Conservation (phyloP, 371 early-diverging fungal genomes). For the Lichtheimia ramosa region DNA sequence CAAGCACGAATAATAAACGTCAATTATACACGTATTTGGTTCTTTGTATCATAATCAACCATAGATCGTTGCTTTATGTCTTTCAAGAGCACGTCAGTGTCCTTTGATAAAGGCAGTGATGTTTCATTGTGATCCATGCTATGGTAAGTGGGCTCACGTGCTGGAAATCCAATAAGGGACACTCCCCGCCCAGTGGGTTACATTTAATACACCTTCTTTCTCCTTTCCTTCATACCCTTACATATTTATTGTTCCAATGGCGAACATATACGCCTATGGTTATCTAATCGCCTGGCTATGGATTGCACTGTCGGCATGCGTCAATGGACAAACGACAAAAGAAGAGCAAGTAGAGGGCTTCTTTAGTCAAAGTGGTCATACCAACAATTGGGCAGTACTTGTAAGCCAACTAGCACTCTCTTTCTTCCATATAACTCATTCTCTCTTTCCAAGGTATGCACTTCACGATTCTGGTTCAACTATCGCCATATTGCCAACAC, state of each 20-base stretch:
- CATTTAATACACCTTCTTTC: background rate
- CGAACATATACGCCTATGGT: background rate
- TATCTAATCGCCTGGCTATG: background rate
- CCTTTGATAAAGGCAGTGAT: background rate
- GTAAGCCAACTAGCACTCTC: slow-evolving; percentile 29
- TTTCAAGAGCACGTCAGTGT: too few relatives aligned
- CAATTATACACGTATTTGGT: too few relatives aligned
- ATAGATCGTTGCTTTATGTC: too few relatives aligned
- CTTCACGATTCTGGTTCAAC: slow-evolving; percentile 98
- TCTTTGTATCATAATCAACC: too few relatives aligned
- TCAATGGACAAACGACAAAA: background rate
- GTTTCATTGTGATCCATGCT: background rate
- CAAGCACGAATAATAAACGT: too few relatives aligned
- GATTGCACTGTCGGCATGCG: background rate
- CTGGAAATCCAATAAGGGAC: too few relatives aligned
- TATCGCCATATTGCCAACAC: slow-evolving; percentile 96
- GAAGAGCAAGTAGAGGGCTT: slow-evolving; percentile 44
- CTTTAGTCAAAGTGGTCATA: slow-evolving; percentile 68
- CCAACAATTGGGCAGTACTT: slow-evolving; percentile 98
- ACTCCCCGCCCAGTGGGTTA: too few relatives aligned
- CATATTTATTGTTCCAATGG: background rate
- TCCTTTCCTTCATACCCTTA: background rate
- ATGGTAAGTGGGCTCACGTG: too few relatives aligned
- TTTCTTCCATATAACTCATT: background rate
- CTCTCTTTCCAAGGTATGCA: slow-evolving; percentile 70